Percentiles rank a stretch among this genome's conserved stretches.
Conservation (phyloP, 2,329 filamentous ascomycete species). For the Colletotrichum tanaceti region DNA sequence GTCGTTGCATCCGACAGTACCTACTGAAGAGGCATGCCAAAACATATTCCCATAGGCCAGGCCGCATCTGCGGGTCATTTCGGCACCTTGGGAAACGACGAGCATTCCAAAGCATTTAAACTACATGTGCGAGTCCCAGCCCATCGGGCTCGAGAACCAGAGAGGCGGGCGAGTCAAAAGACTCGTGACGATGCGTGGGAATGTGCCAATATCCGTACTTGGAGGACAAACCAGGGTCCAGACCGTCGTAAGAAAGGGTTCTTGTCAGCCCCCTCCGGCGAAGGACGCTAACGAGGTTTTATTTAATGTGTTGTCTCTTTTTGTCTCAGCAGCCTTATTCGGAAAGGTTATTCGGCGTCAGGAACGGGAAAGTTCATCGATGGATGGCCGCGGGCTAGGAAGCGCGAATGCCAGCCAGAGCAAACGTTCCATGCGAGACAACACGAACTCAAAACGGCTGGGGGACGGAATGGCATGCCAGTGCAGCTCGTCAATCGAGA, state of each 20-base stretch:
- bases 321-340: background rate
- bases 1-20: background rate
- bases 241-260: background rate
- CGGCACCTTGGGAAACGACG: background rate
- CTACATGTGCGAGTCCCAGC: background rate
- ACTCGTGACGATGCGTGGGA: too few relatives aligned
- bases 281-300: conserved; percentile 2
- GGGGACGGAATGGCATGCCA: conserved; percentile 11
- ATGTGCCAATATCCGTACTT: too few relatives aligned
- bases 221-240: background rate
- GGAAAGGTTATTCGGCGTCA: background rate
- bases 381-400: background rate
- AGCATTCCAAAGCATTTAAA: background rate
- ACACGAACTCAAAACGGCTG: background rate
- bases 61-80: background rate
- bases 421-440: background rate
- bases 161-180: too few relatives aligned
- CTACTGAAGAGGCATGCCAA: background rate
- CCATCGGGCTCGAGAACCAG: background rate
- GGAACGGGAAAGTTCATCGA: too few relatives aligned
- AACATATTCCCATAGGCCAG: background rate
- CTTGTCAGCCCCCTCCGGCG: background rate
- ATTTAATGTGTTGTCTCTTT: background rate
- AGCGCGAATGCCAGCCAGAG: background rate
- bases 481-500: conserved; percentile 5